Evolutionary conservation across 1,139 yeast species (phyloP).

Genomic region (Suhomyces bokatorum): DNA sequence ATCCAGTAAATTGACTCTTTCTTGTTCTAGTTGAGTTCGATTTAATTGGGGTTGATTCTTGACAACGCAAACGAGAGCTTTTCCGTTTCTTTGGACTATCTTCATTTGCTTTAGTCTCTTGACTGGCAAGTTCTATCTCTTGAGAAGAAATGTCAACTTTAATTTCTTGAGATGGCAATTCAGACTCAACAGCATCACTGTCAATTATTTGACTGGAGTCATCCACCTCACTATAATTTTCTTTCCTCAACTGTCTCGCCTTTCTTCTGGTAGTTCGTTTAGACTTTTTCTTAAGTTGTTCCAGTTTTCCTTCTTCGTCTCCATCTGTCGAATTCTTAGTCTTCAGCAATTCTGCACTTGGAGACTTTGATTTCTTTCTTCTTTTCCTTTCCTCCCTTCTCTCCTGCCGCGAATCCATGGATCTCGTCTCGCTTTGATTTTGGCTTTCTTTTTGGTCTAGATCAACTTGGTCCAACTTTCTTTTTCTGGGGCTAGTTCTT

Average conservation of each 20-base stretch:
- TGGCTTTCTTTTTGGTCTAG: neutral
- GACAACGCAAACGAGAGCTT: neutral
- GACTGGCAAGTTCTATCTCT: neutral
- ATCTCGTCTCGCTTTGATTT: too few species aligned
- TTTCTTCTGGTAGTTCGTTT: neutral
- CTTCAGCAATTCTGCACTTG: neutral
- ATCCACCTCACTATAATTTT: neutral
- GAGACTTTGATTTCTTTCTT: neutral
- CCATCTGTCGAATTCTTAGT: neutral
- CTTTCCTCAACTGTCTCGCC: neutral
- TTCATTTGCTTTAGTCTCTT: too few species aligned
- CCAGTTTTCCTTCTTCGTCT: neutral
- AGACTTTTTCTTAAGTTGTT: neutral
- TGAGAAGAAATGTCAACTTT: neutral
- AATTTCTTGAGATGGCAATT: neutral
- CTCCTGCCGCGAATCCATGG: neutral
- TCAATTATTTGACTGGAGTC: neutral
- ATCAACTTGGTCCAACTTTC: neutral
- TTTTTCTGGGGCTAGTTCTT: constrained; percentile 3
- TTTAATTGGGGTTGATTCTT: neutral
- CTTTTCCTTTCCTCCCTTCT: neutral
- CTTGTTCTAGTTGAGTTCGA: neutral
- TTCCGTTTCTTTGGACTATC: neutral
- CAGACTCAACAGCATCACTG: neutral
- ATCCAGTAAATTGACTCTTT: neutral